phyloP scores from a whole-genome alignment of 345 rosid species.

The Aquilaria malaccensis region DNA sequence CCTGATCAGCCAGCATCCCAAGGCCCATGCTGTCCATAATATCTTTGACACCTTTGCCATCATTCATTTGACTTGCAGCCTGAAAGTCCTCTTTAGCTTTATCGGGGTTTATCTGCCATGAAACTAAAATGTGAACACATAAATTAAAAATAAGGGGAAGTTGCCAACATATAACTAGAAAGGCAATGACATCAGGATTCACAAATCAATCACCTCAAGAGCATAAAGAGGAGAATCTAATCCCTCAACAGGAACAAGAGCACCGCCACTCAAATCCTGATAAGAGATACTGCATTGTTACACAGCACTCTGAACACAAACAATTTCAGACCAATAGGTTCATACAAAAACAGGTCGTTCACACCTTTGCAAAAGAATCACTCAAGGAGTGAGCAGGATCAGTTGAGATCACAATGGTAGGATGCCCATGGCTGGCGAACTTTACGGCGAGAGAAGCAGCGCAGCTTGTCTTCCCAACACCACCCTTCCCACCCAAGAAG shows the following conservation, averaged over 20 bases:
- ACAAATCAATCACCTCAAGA: constrained; percentile 47
- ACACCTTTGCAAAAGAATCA: constrained; percentile 70
- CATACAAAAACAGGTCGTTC: not conserved
- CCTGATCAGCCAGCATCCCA: constrained; percentile 74
- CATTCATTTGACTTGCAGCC: constrained; percentile 27
- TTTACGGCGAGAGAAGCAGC: constrained; percentile 85
- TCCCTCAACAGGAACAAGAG: constrained; percentile 59
- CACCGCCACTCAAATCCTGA: constrained; percentile 73
- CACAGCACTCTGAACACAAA: constrained; percentile 1
- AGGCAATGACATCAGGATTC: not conserved
- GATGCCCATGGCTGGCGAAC: constrained; percentile 75
- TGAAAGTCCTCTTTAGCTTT: constrained; percentile 55
- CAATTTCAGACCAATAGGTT: not conserved
- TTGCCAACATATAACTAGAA: constrained; percentile 7
- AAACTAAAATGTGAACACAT: constrained; percentile 13
- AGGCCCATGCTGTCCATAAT: constrained; percentile 76
- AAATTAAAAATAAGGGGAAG: constrained; percentile 12
- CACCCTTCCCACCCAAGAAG: constrained; percentile 80
- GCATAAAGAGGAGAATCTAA: constrained; percentile 64
- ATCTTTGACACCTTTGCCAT: constrained; percentile 41
- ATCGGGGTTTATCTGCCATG: constrained; percentile 52
- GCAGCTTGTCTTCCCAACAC: constrained; percentile 88
- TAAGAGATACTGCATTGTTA: constrained; percentile 6
- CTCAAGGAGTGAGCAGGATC: constrained; percentile 88
- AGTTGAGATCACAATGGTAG: constrained; percentile 72